Evolutionary conservation across 352 stramenopile genomes (phyloP).

Genomic region (Phytophthora syringae): DNA sequence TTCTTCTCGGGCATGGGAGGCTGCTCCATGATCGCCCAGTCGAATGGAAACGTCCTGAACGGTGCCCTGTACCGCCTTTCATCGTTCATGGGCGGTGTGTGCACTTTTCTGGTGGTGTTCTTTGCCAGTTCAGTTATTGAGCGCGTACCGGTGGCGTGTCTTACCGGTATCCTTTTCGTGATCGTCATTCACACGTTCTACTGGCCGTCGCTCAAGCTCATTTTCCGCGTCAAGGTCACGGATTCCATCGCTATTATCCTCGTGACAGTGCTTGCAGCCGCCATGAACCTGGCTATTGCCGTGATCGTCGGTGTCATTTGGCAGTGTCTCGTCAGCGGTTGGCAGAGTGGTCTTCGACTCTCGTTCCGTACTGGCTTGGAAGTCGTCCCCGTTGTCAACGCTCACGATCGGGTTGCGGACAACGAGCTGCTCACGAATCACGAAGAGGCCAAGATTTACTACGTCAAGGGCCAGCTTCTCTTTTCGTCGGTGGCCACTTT

Average conservation of each 20-base stretch:
- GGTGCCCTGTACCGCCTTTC: slow-evolving; percentile 77
- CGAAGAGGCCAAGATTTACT: slow-evolving; percentile 73
- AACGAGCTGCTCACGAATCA: slow-evolving; percentile 42
- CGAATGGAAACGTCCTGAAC: slow-evolving; percentile 90
- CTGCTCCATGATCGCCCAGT: slow-evolving; percentile 95
- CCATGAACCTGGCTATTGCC: slow-evolving; percentile 89
- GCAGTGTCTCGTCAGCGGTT: slow-evolving; percentile 84
- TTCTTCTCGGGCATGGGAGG: slow-evolving; percentile 94
- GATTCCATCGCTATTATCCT: slow-evolving; percentile 85
- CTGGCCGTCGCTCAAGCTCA: slow-evolving; percentile 86
- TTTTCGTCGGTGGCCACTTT: slow-evolving; percentile 85
- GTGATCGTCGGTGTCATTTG: slow-evolving; percentile 88
- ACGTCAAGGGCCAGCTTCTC: slow-evolving; percentile 73
- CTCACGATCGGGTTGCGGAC: slow-evolving; percentile 30
- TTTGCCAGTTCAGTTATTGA: slow-evolving; percentile 86
- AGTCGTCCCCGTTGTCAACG: slow-evolving; percentile 38
- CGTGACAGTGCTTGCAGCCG: slow-evolving; percentile 83
- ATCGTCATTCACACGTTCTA: slow-evolving; percentile 92
- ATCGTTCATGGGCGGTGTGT: slow-evolving; percentile 67
- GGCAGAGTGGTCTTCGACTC: slow-evolving; percentile 69
- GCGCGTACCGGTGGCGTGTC: slow-evolving; percentile 81
- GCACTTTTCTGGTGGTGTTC: slow-evolving; percentile 79
- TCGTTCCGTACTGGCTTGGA: slow-evolving; percentile 44
- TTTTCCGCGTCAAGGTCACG: slow-evolving; percentile 72
- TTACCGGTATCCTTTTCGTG: slow-evolving; percentile 90